Base-by-base conservation (phyloP, 176 grass and related monocot species). In the Guadua angustifolia region DNA sequence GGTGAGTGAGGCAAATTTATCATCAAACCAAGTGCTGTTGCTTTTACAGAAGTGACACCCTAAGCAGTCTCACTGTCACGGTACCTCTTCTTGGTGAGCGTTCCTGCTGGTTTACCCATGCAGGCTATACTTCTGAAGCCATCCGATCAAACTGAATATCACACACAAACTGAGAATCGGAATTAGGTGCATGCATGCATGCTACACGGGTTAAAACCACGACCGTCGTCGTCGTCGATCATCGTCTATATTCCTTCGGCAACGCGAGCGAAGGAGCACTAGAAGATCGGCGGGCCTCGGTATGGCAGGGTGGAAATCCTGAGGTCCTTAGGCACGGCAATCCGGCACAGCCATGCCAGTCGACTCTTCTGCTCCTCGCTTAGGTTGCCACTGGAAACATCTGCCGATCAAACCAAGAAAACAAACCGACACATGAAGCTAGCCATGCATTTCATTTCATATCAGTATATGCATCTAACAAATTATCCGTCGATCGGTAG, bases 341-440 rank as follows among this genome's bases (percentile, higher is more conserved):
- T 86, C 89, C 83, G 55, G 46, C 86, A 60, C 65, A 92, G 58
- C 90, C 93, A 95, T 53, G 85, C 58, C 0, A 92, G 40, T 32
- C 25, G 21, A 9, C 72, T 19, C 72, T 71, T 69, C 17, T 69
- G 5, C 17, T 29, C 59, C 24, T 33, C 38, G 1, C 8, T 63
- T 45, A 39, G 4, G n/a, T 74, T 12, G 50, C 57, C 24, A 8
- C 8, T 67, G 71, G 32, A 0, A 22, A 38, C 45, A 24, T 52
- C 77, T 66, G 26, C 15, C 38, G 52, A 40, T 39, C 36, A 25
- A 60, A 3, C 7, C 56, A 45, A 16, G 36, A 36, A 36, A 42
- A 25, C 2, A 9, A 73, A 8, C 6, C 82, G 81, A 25, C 43
- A 49, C 46, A 49, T 49, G 46, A 49, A 13, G 3, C 14, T 13